Conservation (phyloP, 441 rosid genomes). For the Eutrema salsugineum region DNA sequence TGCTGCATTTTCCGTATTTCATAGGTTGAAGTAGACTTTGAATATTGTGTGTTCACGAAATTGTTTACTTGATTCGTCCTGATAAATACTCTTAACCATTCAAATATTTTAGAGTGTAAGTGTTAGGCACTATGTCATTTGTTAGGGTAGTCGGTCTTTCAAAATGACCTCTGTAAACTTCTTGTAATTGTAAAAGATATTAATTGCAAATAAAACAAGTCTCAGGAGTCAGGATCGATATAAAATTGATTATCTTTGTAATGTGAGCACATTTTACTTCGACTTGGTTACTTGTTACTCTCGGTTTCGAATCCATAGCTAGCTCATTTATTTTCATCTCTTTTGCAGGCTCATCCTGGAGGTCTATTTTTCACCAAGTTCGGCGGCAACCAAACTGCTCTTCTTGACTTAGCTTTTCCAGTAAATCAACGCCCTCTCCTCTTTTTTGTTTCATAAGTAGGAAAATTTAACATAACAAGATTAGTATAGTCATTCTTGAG, state of each 20-base stretch:
- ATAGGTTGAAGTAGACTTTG: not conserved
- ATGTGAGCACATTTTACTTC: not conserved
- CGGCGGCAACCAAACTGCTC: conserved; percentile 80
- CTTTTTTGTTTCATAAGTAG: not conserved
- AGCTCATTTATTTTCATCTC: conserved; percentile 10
- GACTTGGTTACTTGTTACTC: not conserved
- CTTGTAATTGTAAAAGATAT: not conserved
- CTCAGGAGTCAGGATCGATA: not conserved
- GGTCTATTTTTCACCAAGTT: conserved; percentile 82
- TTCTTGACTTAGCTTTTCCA: conserved; percentile 87
- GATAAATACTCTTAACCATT: not conserved
- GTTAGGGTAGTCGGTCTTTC: not conserved
- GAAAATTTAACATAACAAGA: not conserved
- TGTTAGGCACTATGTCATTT: not conserved
- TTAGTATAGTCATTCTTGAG: not conserved
- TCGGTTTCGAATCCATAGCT: not conserved
- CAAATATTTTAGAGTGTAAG: not conserved
- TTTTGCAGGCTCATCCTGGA: conserved; percentile 83
- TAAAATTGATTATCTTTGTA: not conserved
- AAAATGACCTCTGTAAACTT: not conserved
- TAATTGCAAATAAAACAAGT: not conserved
- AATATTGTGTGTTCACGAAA: not conserved
- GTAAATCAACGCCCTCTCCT: conserved; percentile 34
- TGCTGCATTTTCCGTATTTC: not conserved
- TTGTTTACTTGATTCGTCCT: not conserved